These are phyloP conservation scores for Fusarium aywerte DNA, from an alignment of 2,329 filamentous ascomycete genomes.

Conservation along the genomic window DNA sequence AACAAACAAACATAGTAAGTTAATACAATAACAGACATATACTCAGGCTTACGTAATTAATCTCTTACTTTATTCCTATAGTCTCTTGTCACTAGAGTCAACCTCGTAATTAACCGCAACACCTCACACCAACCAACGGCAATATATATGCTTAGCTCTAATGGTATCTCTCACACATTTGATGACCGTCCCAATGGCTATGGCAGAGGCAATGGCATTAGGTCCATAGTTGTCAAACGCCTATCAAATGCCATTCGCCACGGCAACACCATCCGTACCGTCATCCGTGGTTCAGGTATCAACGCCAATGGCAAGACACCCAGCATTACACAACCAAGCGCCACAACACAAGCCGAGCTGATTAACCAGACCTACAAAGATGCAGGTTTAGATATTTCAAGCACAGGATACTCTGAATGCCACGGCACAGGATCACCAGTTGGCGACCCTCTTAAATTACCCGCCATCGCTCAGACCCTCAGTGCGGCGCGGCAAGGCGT, in stretches of 20 bases:
- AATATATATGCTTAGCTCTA: not conserved
- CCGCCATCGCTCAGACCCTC: too few relatives aligned
- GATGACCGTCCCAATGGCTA: constrained; percentile 21
- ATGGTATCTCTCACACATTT: constrained; percentile 4
- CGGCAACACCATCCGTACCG: constrained; percentile 4
- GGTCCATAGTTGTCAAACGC: constrained; percentile 1
- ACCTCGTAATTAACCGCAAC: too few relatives aligned
- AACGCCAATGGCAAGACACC: constrained; percentile 18
- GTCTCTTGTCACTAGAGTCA: too few relatives aligned
- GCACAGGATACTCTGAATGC: too few relatives aligned
- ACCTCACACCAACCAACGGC: not conserved
- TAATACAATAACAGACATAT: too few relatives aligned
- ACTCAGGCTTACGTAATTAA: not conserved
- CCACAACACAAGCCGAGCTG: not conserved
- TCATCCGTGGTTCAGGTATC: constrained; percentile 9
- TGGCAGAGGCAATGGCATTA: constrained; percentile 20
- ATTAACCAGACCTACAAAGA: not conserved
- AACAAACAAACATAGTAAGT: too few relatives aligned
- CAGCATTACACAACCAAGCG: not conserved
- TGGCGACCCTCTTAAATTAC: too few relatives aligned
- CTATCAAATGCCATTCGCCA: not conserved
- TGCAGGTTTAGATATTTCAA: not conserved
- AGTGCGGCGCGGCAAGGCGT: too few relatives aligned
- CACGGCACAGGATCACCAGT: too few relatives aligned
- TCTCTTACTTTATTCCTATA: not conserved